Evolutionary conservation across 169 alveolate genomes (phyloP), one percentile per base, ranked within the genome.

Genomic region (Theileria luwenshuni): DNA sequence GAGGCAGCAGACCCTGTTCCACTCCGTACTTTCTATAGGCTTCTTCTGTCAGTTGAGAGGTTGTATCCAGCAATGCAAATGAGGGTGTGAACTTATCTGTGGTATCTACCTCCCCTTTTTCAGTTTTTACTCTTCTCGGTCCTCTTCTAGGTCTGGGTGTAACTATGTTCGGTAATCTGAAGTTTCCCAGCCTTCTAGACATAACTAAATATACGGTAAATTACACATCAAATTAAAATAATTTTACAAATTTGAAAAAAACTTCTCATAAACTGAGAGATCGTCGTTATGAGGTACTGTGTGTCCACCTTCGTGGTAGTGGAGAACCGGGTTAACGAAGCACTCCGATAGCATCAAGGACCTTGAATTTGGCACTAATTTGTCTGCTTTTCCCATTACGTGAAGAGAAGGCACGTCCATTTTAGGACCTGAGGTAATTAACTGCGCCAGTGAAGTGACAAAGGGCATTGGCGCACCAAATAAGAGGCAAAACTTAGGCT

Each of bases 1-100:
- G 56, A 12, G 89, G 81, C 23, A 81, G 58, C 27, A 74, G 35
- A 15, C 85, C 85, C 30, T 81, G 59, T 49, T 47, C 32, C 13
- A 81, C 85, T 23, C 89, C 89, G 23, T 81, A 81, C 33, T 81
- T 68, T 58, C 89, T 81, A 62, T 73, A 81, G 13, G 59, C 68
- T 32, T 74, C 81, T 52, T 81, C 89, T n/a, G 89, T 19, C 23
- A 81, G 74, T 23, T 73, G 56, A 25, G 63, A 73, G 27, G 63
- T 69, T 42, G 89, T 73, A 58, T 64, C 27, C 21, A 81, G 48
- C 56, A 81, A 64, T 17, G 84, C 61, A 42, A 64, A 52, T 3
- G 84, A 74, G 8, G 89, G 62, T 62, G 71, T 56, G 74, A 63
- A 75, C 69, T 62, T 71, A 35, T 25, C 87, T 38, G 30, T 73